These are phyloP conservation scores for Clathrospora elynae DNA, from an alignment of 2,329 filamentous ascomycete genomes.

Conservation along the genomic window DNA sequence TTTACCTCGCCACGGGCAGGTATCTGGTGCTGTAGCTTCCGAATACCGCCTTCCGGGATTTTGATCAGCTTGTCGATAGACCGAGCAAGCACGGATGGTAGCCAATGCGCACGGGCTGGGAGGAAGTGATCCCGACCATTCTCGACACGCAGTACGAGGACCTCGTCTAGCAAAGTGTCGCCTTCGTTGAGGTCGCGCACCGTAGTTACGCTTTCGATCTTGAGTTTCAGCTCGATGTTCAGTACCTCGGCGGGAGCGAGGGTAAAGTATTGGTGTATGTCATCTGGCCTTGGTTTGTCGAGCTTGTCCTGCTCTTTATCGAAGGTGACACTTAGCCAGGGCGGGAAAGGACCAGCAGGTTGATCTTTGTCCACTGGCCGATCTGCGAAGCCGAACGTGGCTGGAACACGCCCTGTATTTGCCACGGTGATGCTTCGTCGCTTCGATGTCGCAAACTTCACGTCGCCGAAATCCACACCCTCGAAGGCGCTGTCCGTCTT, in stretches of 20 bases:
- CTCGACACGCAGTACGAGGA: constrained; percentile 82
- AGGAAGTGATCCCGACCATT: constrained; percentile 92
- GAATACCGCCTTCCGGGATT: constrained; percentile 77
- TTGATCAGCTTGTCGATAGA: constrained; percentile 87
- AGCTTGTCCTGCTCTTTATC: constrained; percentile 56
- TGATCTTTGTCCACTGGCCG: constrained; percentile 61
- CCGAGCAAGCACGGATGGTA: constrained; percentile 79
- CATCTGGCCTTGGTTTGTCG: constrained; percentile 34
- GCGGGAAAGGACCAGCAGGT: constrained; percentile 53
- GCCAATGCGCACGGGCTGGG: constrained; percentile 77
- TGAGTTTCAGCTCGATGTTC: constrained; percentile 69
- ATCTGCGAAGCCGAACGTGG: constrained; percentile 79
- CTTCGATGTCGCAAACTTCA: constrained; percentile 71
- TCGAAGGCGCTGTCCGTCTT: constrained; percentile 52
- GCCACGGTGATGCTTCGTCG: constrained; percentile 78
- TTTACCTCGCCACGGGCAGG: constrained; percentile 56
- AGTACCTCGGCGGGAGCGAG: constrained; percentile 85
- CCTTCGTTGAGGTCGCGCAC: constrained; percentile 75
- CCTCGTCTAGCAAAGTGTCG: constrained; percentile 72
- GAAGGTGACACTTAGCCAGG: constrained; percentile 75
- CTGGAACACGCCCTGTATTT: constrained; percentile 84
- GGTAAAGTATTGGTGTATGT: constrained; percentile 59
- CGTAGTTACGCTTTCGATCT: constrained; percentile 67
- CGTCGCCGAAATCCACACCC: constrained; percentile 77
- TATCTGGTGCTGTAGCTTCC: constrained; percentile 68